A percentile compares a stretch with the other conserved stretches of the same genome.
phyloP scores from a whole-genome alignment of 257 asterid genomes.

The Scutellaria minor region DNA sequence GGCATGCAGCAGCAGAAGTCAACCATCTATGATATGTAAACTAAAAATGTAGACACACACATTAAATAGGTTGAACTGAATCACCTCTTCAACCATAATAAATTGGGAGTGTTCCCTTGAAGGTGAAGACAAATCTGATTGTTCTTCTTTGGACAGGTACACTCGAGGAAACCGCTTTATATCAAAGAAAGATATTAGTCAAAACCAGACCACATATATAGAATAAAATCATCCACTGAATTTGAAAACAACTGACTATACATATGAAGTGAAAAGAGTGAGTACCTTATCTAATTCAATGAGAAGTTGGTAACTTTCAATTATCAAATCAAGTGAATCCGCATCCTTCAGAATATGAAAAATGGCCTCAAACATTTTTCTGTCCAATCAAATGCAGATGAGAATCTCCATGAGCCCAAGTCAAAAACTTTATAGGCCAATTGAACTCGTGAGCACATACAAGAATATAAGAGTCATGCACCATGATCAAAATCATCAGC shows the following conservation, averaged over 20 bases:
- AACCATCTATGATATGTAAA: conserved; percentile 22
- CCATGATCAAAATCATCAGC: neutral
- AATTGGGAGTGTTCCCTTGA: conserved; percentile 40
- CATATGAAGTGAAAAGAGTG: conserved; percentile 6
- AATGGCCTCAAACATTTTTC: conserved; percentile 78
- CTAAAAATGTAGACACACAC: neutral
- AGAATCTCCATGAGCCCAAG: conserved; percentile 23
- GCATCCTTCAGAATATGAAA: conserved; percentile 74
- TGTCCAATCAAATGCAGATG: conserved; percentile 42
- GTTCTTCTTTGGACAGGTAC: conserved; percentile 48
- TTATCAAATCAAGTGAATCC: conserved; percentile 64
- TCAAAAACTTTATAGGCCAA: neutral
- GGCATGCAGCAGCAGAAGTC: conserved; percentile 39
- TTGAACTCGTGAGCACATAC: neutral
- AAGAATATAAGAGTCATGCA: conserved; percentile 2
- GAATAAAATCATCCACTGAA: conserved; percentile 4
- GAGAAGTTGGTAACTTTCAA: conserved; percentile 82
- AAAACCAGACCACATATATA: conserved; percentile 27
- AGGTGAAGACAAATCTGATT: conserved; percentile 51
- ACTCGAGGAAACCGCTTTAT: conserved; percentile 70
- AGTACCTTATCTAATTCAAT: conserved; percentile 73
- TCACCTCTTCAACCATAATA: conserved; percentile 71
- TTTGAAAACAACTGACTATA: conserved; percentile 16
- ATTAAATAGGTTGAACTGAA: conserved; percentile 35
- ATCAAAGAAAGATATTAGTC: conserved; percentile 29